phyloP scores from a whole-genome alignment of 2,329 filamentous ascomycete species.

The Aspergillus ibericus region DNA sequence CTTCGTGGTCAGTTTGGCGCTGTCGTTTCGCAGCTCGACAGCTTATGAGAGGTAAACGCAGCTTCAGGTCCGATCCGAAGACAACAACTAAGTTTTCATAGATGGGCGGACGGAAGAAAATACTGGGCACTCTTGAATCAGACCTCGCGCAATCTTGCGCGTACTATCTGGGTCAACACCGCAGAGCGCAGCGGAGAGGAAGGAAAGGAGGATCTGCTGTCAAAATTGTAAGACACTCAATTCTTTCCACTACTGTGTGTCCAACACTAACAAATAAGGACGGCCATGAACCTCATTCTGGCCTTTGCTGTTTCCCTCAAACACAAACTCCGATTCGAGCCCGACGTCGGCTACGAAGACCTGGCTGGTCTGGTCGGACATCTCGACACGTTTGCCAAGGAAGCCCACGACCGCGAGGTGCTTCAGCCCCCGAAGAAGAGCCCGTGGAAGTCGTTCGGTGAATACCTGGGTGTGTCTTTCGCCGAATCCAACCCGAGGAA shows the following conservation, averaged over 20 bases:
- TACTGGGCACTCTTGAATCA: slow-evolving; percentile 61
- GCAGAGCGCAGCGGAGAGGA: slow-evolving; percentile 58
- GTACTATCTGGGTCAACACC: slow-evolving; percentile 80
- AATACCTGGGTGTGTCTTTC: slow-evolving; percentile 75
- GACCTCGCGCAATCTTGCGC: slow-evolving; percentile 58
- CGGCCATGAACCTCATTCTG: slow-evolving; percentile 73
- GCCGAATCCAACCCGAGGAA: slow-evolving; percentile 77
- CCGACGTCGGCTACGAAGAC: slow-evolving; percentile 74
- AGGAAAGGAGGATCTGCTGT: slow-evolving; percentile 66
- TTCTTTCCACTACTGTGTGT: not conserved
- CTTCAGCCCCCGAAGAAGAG: slow-evolving; percentile 45
- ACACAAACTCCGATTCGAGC: slow-evolving; percentile 81
- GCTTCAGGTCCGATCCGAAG: not conserved
- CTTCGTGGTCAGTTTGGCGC: slow-evolving; percentile 77
- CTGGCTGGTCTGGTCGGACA: slow-evolving; percentile 68
- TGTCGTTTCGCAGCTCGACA: slow-evolving; percentile 74
- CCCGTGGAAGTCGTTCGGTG: slow-evolving; percentile 64
- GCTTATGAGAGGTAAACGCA: slow-evolving; percentile 67
- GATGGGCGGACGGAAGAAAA: slow-evolving; percentile 63
- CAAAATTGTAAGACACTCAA: slow-evolving; percentile 56
- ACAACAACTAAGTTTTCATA: slow-evolving; percentile 8
- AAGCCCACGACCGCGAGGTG: slow-evolving; percentile 49
- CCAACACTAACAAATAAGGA: slow-evolving; percentile 32
- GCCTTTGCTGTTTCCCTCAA: slow-evolving; percentile 77
- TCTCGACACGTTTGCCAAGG: slow-evolving; percentile 71